These are phyloP conservation scores for Solanum hybrid DNA, from an alignment of 305 asterid genomes.

Conservation along the genomic window DNA sequence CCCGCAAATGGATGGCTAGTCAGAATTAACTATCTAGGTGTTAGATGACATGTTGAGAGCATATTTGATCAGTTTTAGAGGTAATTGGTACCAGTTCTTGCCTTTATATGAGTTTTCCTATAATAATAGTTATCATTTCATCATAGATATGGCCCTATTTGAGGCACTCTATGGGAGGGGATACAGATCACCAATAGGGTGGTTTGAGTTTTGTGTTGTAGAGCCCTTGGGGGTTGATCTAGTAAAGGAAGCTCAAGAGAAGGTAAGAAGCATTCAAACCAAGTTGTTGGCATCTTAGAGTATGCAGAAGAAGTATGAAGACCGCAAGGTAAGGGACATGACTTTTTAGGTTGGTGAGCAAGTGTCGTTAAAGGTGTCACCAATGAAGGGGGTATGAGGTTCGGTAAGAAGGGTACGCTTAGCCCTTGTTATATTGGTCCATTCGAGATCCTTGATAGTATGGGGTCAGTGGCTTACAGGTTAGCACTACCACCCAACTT, in stretches of 20 bases:
- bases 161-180: not conserved
- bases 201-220: not conserved
- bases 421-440: not conserved
- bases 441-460: too few relatives aligned
- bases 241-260: not conserved
- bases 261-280: not conserved
- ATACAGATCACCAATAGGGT: not conserved
- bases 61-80: not conserved
- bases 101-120: not conserved
- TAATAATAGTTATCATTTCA: not conserved
- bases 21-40: not conserved
- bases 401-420: not conserved
- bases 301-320: not conserved
- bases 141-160: not conserved
- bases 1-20: not conserved
- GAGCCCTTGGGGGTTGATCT: not conserved
- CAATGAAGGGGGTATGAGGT: not conserved
- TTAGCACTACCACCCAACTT: not conserved
- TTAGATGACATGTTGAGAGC: not conserved
- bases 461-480: not conserved
- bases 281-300: not conserved
- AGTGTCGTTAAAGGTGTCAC: not conserved
- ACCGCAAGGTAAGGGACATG: not conserved
- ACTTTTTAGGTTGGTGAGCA: not conserved
- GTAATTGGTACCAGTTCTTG: not conserved